A percentile compares a stretch with the other conserved stretches of the same genome.
phyloP scores from a whole-genome alignment of 495 filamentous ascomycete genomes.

The Penicillium daleae region DNA sequence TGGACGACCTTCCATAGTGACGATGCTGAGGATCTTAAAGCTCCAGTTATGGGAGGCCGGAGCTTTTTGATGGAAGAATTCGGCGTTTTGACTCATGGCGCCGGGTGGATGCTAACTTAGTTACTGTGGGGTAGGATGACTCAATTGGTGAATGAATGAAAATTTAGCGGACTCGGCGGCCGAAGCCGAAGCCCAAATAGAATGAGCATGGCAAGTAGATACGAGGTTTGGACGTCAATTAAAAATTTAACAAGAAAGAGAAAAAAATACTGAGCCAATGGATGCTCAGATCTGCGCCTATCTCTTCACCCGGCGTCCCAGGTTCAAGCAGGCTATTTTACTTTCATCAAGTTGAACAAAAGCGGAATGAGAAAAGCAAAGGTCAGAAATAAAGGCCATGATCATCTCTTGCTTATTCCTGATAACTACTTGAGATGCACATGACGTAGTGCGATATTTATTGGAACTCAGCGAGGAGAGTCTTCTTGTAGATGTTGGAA shows the following conservation, averaged over 20 bases:
- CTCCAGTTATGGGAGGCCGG: background rate
- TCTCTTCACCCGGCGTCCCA: too few relatives aligned
- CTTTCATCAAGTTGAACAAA: too few relatives aligned
- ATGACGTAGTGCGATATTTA: background rate
- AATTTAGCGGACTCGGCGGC: background rate
- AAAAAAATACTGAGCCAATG: too few relatives aligned
- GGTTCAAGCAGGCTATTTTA: too few relatives aligned
- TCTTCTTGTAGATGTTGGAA: background rate
- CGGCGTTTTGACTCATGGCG: constrained; percentile 6
- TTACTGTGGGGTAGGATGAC: background rate
- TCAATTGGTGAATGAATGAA: background rate
- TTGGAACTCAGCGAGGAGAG: background rate
- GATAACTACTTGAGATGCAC: too few relatives aligned
- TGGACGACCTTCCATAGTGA: constrained; percentile 9
- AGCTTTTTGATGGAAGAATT: background rate
- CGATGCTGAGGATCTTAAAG: background rate
- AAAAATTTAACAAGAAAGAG: too few relatives aligned
- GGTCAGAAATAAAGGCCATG: too few relatives aligned
- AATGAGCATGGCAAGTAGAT: too few relatives aligned
- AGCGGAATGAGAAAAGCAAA: too few relatives aligned
- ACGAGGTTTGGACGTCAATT: too few relatives aligned
- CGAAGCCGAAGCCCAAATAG: background rate
- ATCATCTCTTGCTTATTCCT: too few relatives aligned
- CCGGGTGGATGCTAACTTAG: background rate
- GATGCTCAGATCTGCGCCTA: too few relatives aligned